A percentile compares a stretch with the other conserved stretches of the same genome.
These are phyloP conservation scores for Botrytis fabae DNA, from an alignment of 2,329 filamentous ascomycete species.

Conservation along the genomic window DNA sequence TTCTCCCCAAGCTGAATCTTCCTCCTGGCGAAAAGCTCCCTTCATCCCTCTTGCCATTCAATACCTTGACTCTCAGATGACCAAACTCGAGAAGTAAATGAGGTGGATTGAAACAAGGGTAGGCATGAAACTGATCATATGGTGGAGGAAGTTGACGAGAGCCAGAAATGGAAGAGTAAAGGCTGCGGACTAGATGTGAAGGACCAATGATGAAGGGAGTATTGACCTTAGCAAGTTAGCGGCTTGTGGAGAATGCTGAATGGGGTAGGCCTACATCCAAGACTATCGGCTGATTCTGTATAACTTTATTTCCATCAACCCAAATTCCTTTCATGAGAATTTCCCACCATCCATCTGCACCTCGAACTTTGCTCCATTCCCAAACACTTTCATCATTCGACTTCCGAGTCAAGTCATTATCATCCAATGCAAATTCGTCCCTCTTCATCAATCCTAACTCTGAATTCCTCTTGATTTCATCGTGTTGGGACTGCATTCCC, in stretches of 20 bases:
- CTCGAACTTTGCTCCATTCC: slow-evolving; percentile 33
- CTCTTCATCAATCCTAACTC: slow-evolving; percentile 25
- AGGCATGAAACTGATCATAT: slow-evolving; percentile 32
- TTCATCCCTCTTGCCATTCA: slow-evolving; percentile 28
- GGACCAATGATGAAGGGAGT: slow-evolving; percentile 34
- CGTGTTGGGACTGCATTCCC: background rate
- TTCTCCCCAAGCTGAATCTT: slow-evolving; percentile 31
- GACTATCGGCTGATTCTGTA: slow-evolving; percentile 29
- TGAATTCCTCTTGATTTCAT: slow-evolving; percentile 1
- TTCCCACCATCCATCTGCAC: slow-evolving; percentile 35
- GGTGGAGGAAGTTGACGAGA: slow-evolving; percentile 28
- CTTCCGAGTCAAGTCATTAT: background rate
- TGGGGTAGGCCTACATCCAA: slow-evolving; percentile 27
- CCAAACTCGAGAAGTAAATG: slow-evolving; percentile 32
- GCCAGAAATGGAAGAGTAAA: slow-evolving; percentile 32
- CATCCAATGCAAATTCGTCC: background rate
- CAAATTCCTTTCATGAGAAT: slow-evolving; percentile 31
- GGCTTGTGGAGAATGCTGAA: too few species aligned
- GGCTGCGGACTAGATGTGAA: slow-evolving; percentile 27
- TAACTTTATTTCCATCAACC: slow-evolving; percentile 28
- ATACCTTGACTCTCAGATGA: slow-evolving; percentile 26
- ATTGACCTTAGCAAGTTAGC: slow-evolving; percentile 29
- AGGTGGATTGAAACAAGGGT: slow-evolving; percentile 32
- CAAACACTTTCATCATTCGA: slow-evolving; percentile 20
- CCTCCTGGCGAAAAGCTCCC: slow-evolving; percentile 27